Base-by-base conservation (phyloP, 257 asterid genomes). In the Anisodus tanguticus region DNA sequence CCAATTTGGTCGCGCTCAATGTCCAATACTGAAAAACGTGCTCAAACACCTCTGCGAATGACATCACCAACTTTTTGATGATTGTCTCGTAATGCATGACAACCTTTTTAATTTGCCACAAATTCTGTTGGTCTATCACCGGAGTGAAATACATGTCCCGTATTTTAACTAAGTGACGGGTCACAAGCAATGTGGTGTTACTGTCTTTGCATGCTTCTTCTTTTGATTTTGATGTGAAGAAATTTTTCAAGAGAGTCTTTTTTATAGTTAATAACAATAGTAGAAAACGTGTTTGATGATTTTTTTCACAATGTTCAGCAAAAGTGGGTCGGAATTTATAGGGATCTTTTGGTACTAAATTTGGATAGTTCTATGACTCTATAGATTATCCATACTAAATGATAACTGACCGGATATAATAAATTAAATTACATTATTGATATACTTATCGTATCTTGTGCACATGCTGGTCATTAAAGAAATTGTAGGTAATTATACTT, bases 21-120 rank as follows among this genome's bases (percentile, higher is more conserved):
- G 79, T 85, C 97, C 97, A 93, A 8, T 92, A 85, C 5, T 93
- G 87, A 3, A 93, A 85, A 22, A 93, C 60, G 59, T 89, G 84
- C 66, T 91, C 89, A 3, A 92, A 89, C 9, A 90, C 81, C 55
- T 91, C 93, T 5, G 45, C 8, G 53, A 83, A 92, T 3, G 92
- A 69, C 19, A 90, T 58, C 0, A 88, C 47, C 3, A 93, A 6
- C 10, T 80, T 90, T 4, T 91, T 87, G 0, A 89, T 58, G 4
- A 68, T 67, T 2, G 82, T 62, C 68, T 92, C 96, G 1, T 26
- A 84, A 37, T 82, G 87, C 6, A 70, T 87, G 26, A 90, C 71
- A 10, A 60, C 54, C 76, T 91, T 92, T 86, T 82, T 85, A 60
- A 92, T 90, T 66, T 84, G 84, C 97, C 95, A 93, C 1, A 95